Evolutionary conservation across 228 moss, liverwort and hornwort genomes (phyloP).

Genomic region (Sphagnum magellanicum): DNA sequence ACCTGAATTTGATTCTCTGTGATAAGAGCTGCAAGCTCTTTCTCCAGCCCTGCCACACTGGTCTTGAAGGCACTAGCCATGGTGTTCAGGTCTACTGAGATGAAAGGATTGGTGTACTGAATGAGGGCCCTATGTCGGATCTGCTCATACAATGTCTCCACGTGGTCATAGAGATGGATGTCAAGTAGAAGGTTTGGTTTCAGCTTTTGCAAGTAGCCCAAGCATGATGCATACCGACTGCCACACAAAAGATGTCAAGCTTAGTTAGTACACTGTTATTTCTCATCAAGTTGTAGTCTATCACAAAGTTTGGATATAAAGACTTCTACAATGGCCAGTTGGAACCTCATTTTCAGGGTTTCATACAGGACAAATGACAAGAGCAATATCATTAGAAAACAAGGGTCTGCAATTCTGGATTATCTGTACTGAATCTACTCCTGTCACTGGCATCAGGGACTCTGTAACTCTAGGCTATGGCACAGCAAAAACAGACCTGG

Average conservation of each 20-base stretch:
- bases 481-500: too few relatives aligned
- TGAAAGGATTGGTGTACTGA: slow-evolving; percentile 97
- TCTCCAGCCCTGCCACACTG: slow-evolving; percentile 90
- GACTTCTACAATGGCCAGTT: too few relatives aligned
- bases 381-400: neutral
- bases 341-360: too few relatives aligned
- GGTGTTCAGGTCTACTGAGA: slow-evolving; percentile 91
- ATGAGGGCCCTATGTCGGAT: slow-evolving; percentile 94
- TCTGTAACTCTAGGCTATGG: too few relatives aligned
- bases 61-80: slow-evolving; percentile 99
- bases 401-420: neutral
- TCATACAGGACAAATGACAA: neutral
- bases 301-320: too few relatives aligned
- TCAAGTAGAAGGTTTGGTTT: slow-evolving; percentile 88
- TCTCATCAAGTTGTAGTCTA: too few relatives aligned
- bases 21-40: slow-evolving; percentile 94
- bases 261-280: too few relatives aligned
- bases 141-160: slow-evolving; percentile 95
- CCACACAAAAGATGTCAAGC: slow-evolving; percentile 7
- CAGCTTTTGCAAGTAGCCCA: slow-evolving; percentile 93
- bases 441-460: too few relatives aligned
- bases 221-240: slow-evolving; percentile 98
- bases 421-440: too few relatives aligned
- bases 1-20: slow-evolving; percentile 99
- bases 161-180: slow-evolving; percentile 94